phyloP scores from a whole-genome alignment of 1,284 basidiomycete genomes.

The Sphagnurus paluster region DNA sequence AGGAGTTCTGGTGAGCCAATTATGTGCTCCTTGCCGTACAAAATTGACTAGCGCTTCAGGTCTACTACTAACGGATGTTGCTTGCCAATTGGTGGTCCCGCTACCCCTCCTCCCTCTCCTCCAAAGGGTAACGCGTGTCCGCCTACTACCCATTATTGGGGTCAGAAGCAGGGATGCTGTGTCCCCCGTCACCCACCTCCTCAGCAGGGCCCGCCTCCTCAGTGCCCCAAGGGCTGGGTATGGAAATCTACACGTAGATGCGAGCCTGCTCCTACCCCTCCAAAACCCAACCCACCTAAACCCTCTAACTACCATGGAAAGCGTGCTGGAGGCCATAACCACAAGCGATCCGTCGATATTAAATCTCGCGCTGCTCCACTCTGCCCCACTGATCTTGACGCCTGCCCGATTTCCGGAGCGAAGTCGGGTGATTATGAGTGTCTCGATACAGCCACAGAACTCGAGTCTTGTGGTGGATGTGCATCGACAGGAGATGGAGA shows the following conservation, averaged over 20 bases:
- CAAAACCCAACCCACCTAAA: constrained; percentile 37
- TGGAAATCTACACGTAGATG: constrained; percentile 49
- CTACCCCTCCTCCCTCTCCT: constrained; percentile 41
- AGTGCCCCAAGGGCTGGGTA: constrained; percentile 46
- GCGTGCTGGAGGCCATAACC: constrained; percentile 24
- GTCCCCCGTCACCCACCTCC: constrained; percentile 38
- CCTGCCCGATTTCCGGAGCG: constrained; percentile 57
- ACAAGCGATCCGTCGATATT: constrained; percentile 31
- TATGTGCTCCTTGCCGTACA: constrained; percentile 2
- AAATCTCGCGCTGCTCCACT: constrained; percentile 42
- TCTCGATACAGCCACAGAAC: constrained; percentile 52
- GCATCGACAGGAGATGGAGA: constrained; percentile 58
- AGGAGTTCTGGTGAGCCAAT: constrained; percentile 43
- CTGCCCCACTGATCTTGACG: constrained; percentile 58
- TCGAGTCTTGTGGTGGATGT: constrained; percentile 77
- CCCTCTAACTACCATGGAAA: constrained; percentile 23
- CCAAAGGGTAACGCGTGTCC: constrained; percentile 47
- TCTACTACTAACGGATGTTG: constrained; percentile 47
- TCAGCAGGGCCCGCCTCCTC: constrained; percentile 42
- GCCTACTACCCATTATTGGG: constrained; percentile 43
- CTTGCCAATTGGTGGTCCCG: constrained; percentile 47
- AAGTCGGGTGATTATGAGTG: constrained; percentile 59
- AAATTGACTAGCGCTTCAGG: constrained; percentile 29
- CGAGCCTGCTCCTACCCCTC: constrained; percentile 34
- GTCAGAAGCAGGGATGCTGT: constrained; percentile 46